Conservation (phyloP, 2,329 filamentous ascomycete genomes). For the Microdochium bolleyi region DNA sequence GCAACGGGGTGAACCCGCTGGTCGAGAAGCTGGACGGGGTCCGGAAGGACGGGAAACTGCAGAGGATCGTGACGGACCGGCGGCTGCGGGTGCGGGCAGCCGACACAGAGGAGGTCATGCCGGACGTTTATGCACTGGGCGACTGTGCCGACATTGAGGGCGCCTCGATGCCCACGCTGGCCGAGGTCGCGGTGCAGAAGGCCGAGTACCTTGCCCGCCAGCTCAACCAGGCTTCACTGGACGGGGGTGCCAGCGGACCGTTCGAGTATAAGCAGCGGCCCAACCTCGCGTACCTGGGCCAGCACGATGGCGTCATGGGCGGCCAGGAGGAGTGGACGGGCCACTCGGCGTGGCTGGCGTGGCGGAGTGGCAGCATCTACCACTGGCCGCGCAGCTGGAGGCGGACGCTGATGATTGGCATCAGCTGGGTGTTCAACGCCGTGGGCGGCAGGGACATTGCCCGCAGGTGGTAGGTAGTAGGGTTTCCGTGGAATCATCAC, state of each 20-base stretch:
- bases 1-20: constrained; percentile 11
- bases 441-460: constrained; percentile 24
- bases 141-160: constrained; percentile 29
- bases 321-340: constrained; percentile 30
- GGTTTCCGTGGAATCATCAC: too few relatives aligned
- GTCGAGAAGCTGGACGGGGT: constrained; percentile 13
- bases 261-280: constrained; percentile 29
- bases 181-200: constrained; percentile 28
- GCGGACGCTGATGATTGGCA: constrained; percentile 18
- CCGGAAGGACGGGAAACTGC: constrained; percentile 11
- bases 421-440: constrained; percentile 22
- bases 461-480: not conserved
- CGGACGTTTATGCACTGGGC: constrained; percentile 22
- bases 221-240: constrained; percentile 3
- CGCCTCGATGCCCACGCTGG: constrained; percentile 21
- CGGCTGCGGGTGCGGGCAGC: constrained; percentile 17
- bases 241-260: constrained; percentile 3
- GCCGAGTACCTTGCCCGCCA: constrained; percentile 21
- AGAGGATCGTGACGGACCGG: constrained; percentile 8
- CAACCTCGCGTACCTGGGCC: constrained; percentile 29
- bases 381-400: constrained; percentile 24
- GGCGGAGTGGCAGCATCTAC: constrained; percentile 26
- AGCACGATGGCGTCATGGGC: constrained; percentile 29
- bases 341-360: constrained; percentile 30
- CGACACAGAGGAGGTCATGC: constrained; percentile 5